phyloP scores from a whole-genome alignment of 2,329 filamentous ascomycete genomes.

The Fusarium sp. region DNA sequence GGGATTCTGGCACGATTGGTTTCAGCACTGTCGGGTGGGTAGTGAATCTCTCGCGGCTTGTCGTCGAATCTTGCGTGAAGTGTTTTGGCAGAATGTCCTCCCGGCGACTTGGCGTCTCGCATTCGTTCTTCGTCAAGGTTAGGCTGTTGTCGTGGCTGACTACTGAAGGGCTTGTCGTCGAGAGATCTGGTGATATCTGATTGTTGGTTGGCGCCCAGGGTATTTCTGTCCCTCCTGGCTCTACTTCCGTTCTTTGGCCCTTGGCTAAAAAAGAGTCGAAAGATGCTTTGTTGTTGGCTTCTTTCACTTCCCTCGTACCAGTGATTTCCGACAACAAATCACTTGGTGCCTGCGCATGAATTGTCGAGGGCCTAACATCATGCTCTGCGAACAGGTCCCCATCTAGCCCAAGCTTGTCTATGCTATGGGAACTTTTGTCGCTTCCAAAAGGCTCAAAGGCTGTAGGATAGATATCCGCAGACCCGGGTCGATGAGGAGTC shows the following conservation, averaged over 20 bases:
- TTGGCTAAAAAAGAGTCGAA: slow-evolving; percentile 55
- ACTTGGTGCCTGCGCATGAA: neutral
- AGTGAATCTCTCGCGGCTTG: slow-evolving; percentile 18
- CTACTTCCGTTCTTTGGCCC: slow-evolving; percentile 20
- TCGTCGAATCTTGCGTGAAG: slow-evolving; percentile 30
- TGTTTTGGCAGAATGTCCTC: slow-evolving; percentile 1
- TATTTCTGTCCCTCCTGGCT: slow-evolving; percentile 27
- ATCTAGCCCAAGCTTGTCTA: slow-evolving; percentile 10
- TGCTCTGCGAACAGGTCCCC: neutral
- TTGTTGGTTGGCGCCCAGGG: slow-evolving; percentile 16
- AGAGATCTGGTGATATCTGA: slow-evolving; percentile 7
- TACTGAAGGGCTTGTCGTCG: neutral
- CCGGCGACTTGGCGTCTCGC: neutral
- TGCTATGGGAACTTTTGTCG: slow-evolving; percentile 47
- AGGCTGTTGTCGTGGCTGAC: slow-evolving; percentile 11
- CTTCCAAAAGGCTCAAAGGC: slow-evolving; percentile 50
- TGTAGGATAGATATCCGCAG: slow-evolving; percentile 39
- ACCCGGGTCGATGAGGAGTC: slow-evolving; percentile 47
- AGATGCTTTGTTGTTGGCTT: neutral
- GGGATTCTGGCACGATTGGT: slow-evolving; percentile 5
- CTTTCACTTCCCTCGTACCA: slow-evolving; percentile 9
- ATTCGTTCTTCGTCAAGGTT: slow-evolving; percentile 10
- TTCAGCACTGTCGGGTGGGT: slow-evolving; percentile 5
- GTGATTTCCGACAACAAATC: neutral
- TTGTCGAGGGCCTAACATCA: neutral